Evolutionary conservation across 345 rosid species (phyloP), one percentile per base, ranked within the genome.

Genomic region (Pseudoturritis turrita): DNA sequence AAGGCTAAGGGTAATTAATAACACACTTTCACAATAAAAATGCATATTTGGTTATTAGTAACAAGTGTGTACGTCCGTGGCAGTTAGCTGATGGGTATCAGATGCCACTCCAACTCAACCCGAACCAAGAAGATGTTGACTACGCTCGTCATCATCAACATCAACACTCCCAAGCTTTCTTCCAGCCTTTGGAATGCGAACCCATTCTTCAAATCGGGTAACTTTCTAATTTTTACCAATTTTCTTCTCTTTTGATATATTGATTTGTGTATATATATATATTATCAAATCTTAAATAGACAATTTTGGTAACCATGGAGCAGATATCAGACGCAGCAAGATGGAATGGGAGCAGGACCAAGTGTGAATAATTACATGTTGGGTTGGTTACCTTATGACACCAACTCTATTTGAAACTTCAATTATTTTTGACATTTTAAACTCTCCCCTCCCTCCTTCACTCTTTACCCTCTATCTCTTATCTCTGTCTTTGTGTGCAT

Each of bases 21-120:
- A 61, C 17, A 39, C 29, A 50, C 6, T 6, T 21, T 22, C 4
- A 33, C 47, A 33, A 33, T 33, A 3, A 33, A 33, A 33, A 33
- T 33, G 37, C 37, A 33, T 33, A 2, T 33, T 33, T 8, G 11
- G 37, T 33, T 29, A 29, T 29, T 6, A 29, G 6, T 29, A 29
- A 62, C 45, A 19, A 55, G 14, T 62, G 72, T 62, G 65, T 45
- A 43, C 4, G 70, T 45, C 39, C 4, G 68, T 67, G 59, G 78
- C 83, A 91, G 97, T 80, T 91, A 80, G 63, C 90, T 79, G 98
- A 94, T 82, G 97, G 96, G n/a, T 91, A 91, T 83, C 95, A 91
- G 28, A 71, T 83, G 63, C 56, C 87, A 52, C 79, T 91, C 55
- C 95, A 91, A 73, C 63, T 91, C 54, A 83, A 89, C 76, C 88